Evolutionary conservation across 805 yeast species (phyloP).

Genomic region (Sugiyamaella valdiviana): DNA sequence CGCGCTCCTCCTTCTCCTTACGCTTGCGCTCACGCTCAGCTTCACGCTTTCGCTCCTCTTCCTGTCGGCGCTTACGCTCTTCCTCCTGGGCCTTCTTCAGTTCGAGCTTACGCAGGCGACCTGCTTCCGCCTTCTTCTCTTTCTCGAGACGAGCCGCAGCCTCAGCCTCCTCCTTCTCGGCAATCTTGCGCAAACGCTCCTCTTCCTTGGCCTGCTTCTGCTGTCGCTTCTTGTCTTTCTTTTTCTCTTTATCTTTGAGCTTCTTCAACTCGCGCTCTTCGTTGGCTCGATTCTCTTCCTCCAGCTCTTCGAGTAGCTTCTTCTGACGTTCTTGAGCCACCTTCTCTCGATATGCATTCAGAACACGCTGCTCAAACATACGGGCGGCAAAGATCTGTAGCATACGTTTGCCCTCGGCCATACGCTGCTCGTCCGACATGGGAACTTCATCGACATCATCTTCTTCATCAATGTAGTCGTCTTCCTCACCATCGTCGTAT

Average conservation of each 20-base stretch:
- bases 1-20: constrained; percentile 33
- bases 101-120: constrained; percentile 27
- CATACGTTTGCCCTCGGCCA: constrained; percentile 74
- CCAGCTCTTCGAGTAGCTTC: constrained; percentile 32
- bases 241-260: constrained; percentile 36
- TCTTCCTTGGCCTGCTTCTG: constrained; percentile 36
- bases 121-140: constrained; percentile 26
- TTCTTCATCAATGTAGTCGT: constrained; percentile 24
- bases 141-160: constrained; percentile 25
- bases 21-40: constrained; percentile 19
- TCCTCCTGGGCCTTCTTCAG: constrained; percentile 25
- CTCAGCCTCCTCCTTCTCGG: constrained; percentile 30
- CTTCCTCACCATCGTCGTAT: constrained; percentile 28
- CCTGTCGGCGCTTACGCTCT: constrained; percentile 22
- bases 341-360: constrained; percentile 71
- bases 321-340: constrained; percentile 61
- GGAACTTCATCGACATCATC: constrained; percentile 34
- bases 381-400: constrained; percentile 75
- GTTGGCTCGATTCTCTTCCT: constrained; percentile 27
- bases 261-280: constrained; percentile 32
- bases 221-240: constrained; percentile 37
- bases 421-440: constrained; percentile 48
- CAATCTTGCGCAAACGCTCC: constrained; percentile 31
- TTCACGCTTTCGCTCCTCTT: constrained; percentile 20
- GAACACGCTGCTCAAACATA: constrained; percentile 64